These are phyloP conservation scores for Podospora bellae-mahoneyi DNA, from an alignment of 495 filamentous ascomycete genomes.

Conservation along the genomic window DNA sequence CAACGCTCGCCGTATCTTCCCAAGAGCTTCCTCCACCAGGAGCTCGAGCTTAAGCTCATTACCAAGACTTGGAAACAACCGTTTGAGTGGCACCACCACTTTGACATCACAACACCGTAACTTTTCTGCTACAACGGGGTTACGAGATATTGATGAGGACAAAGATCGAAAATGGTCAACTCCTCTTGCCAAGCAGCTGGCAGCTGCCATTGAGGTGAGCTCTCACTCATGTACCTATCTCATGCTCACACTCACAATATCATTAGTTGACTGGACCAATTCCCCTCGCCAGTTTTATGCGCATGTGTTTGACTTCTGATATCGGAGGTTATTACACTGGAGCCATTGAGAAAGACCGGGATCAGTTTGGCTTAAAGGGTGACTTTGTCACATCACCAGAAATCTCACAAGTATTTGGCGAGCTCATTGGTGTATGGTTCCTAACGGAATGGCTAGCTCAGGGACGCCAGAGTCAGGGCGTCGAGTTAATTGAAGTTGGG, in stretches of 20 bases:
- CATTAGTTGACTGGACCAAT: slow-evolving; percentile 76
- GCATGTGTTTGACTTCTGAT: slow-evolving; percentile 90
- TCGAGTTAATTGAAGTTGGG: slow-evolving; percentile 89
- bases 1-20: slow-evolving; percentile 13
- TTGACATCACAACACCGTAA: slow-evolving; percentile 9
- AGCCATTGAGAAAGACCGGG: slow-evolving; percentile 55
- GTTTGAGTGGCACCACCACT: neutral
- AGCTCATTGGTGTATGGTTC: slow-evolving; percentile 90
- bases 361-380: slow-evolving; percentile 85
- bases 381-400: slow-evolving; percentile 97
- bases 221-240: neutral
- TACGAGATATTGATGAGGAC: slow-evolving; percentile 17
- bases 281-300: slow-evolving; percentile 92
- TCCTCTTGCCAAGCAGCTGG: slow-evolving; percentile 78
- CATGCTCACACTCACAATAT: slow-evolving; percentile 6
- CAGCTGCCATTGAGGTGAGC: slow-evolving; percentile 74
- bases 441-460: slow-evolving; percentile 95
- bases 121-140: slow-evolving; percentile 22
- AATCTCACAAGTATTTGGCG: slow-evolving; percentile 95
- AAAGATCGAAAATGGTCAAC: slow-evolving; percentile 72
- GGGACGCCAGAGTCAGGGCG: slow-evolving; percentile 62
- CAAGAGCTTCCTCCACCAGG: slow-evolving; percentile 7
- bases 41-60: slow-evolving; percentile 6
- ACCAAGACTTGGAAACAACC: neutral
- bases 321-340: slow-evolving; percentile 94